phyloP scores from a whole-genome alignment of 352 stramenopile species.

The Aphanomyces stellatus region DNA sequence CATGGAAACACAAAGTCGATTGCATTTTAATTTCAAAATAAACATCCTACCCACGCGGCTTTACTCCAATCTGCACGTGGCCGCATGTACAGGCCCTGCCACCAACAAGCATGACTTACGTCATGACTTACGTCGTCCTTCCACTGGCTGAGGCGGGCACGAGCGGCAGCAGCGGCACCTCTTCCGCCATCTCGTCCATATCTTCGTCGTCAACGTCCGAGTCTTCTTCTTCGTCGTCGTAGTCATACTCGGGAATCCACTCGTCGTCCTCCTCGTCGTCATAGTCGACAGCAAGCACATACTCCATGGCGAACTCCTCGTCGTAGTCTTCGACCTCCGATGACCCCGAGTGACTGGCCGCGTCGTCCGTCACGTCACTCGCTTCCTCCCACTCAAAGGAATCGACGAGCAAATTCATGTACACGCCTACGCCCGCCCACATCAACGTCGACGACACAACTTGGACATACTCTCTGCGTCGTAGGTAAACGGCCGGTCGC shows the following conservation, averaged over 20 bases:
- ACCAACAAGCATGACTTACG: no score
- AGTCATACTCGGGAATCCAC: not conserved
- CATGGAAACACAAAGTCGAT: no score
- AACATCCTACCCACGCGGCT: no score
- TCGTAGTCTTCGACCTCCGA: not conserved
- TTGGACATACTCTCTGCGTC: slow-evolving; percentile 1
- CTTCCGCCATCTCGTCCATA: not conserved
- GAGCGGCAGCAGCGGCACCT: no score
- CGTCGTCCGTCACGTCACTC: not conserved
- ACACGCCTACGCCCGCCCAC: not conserved
- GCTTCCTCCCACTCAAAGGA: not conserved
- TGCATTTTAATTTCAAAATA: no score
- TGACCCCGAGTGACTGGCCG: not conserved
- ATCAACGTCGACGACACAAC: not conserved
- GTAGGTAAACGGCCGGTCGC: slow-evolving; percentile 53
- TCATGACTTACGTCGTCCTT: no score
- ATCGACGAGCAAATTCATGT: no score
- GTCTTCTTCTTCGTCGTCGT: not conserved
- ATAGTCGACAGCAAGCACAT: not conserved
- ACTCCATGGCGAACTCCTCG: not conserved
- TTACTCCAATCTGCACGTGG: no score
- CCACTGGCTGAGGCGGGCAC: no score
- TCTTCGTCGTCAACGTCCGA: not conserved
- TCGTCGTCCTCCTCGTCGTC: not conserved
- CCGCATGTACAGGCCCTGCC: no score